Evolutionary conservation across 176 grass and related monocot genomes (phyloP), one percentile per base, ranked within the genome.

Genomic region (Chrysopogon serrulatus): DNA sequence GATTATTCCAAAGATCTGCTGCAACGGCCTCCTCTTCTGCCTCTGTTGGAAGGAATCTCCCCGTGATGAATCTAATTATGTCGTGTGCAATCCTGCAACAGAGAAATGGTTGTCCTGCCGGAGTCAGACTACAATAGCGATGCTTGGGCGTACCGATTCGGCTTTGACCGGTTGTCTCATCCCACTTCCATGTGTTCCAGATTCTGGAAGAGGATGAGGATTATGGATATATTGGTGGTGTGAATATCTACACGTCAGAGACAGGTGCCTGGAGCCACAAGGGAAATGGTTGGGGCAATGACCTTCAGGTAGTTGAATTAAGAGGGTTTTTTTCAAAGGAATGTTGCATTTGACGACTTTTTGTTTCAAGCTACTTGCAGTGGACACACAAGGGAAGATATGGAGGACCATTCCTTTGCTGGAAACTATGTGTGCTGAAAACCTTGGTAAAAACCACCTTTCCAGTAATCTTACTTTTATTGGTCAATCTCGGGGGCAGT

Each of bases 21-120:
- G 47, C 79, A 82, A 82, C 1, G 80, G 80, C 24, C 80, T 72
- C 1, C 35, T 82, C 24, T 39, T 82, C 15, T 72, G 80, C 66
- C 10, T 51, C 34, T 48, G 49, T 19, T 10, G 66, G 48, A 57
- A 75, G 10, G 47, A 27, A 6, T 61, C 7, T 34, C 34, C 74
- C 0, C 13, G 18, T 1, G 74, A 59, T 40, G 33, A 35, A 61
- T 1, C 3, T 24, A 8, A 77, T 41, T 18, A 11, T 11, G 49
- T 76, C 24, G 73, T 76, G 32, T 76, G 73, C n/a, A 77, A 59
- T 61, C 74, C 74, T 60, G 74, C 53, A 15, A 60, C 74, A 16
- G 14, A 77, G 53, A 41, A 77, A 60, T 77, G 53, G 74, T 35
- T 61, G 34, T 60, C 74, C 8, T 77, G 74, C 74, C 74, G 0